Evolutionary conservation across 2,329 filamentous ascomycete species (phyloP), one percentile per base, ranked within the genome.

Genomic region (Aspergillus ibericus): DNA sequence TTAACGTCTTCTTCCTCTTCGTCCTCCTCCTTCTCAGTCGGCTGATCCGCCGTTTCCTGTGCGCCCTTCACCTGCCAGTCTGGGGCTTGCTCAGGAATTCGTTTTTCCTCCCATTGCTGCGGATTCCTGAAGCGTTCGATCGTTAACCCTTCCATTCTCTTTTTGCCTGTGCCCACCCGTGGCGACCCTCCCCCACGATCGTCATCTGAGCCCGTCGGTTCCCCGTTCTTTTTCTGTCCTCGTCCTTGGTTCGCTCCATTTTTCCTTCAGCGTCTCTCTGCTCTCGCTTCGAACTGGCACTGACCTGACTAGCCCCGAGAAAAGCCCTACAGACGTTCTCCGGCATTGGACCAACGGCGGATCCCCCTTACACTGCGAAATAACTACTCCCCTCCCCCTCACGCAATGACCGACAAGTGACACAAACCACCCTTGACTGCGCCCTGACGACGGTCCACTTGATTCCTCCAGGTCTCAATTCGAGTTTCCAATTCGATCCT

Each of bases 321-420:
- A 16, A 9, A n/a, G n/a, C n/a, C n/a, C 15, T 29, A 9, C 44
- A 48, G 25, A 22, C 18, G 9, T 5, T 13, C 44, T 12, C 25
- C 36, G 7, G 35, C 32, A 20, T 47, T 56, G 55, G 40, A 53
- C 34, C 46, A 44, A 46, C 20, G 48, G 16, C 46, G 7, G 9
- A n/a, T 32, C 47, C 51, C 61, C 46, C 55, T 57, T 55, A 54
- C 52, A 49, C 54, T 50, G 18, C 47, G 35, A 48, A 61, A 46
- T 44, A 12, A 38, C 42, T 52, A n/a, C 42, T 55, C 48, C 40
- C 25, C 22, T 27, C 6, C 50, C 42, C 53, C 56, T 62, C 56
- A 56, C 62, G 56, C 55, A 56, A 64, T 66, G 62, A 57, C 50
- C 48, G 38, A 29, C 44, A 58, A 52, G 52, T 65, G 61, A 64